Percentiles rank a stretch among this genome's conserved stretches.
Evolutionary conservation across 2,329 filamentous ascomycete genomes (phyloP).

Genomic region (Phoma herbarum): DNA sequence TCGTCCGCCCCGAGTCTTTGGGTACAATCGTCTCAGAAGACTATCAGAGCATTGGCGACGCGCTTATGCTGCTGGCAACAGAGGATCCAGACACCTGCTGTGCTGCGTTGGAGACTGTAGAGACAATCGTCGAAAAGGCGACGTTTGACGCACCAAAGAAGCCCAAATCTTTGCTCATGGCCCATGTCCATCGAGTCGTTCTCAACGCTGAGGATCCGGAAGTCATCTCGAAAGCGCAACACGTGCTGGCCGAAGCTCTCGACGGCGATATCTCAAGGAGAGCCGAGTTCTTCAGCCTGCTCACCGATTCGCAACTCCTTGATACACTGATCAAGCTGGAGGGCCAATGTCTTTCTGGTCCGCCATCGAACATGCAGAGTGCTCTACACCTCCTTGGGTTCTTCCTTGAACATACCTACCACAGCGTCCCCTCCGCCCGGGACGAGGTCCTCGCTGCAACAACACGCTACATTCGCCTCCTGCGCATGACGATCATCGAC

Average conservation of each 20-base stretch:
- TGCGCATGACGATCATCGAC: conserved; percentile 44
- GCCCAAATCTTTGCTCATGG: conserved; percentile 32
- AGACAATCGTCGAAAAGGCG: conserved; percentile 27
- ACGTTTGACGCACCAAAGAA: conserved; percentile 20
- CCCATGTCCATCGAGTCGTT: conserved; percentile 32
- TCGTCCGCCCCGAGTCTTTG: conserved; percentile 28
- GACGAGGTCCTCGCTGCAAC: conserved; percentile 18
- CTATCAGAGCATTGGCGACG: conserved; percentile 36
- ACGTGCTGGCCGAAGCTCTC: conserved; percentile 36
- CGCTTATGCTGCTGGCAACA: conserved; percentile 34
- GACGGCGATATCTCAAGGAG: conserved; percentile 10
- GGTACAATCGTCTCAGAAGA: conserved; percentile 23
- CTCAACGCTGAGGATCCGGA: conserved; percentile 35
- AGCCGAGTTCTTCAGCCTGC: conserved; percentile 29
- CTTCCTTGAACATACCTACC: conserved; percentile 44
- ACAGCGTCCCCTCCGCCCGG: conserved; percentile 16
- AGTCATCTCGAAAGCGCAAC: conserved; percentile 43
- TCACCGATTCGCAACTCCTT: conserved; percentile 25
- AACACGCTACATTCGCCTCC: conserved; percentile 41
- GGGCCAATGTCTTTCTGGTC: conserved; percentile 35
- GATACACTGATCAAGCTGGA: conserved; percentile 37
- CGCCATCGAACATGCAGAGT: conserved; percentile 45
- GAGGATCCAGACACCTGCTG: conserved; percentile 41
- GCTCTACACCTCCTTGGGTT: conserved; percentile 43
- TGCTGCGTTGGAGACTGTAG: conserved; percentile 34